These are phyloP conservation scores for Candida mattraensis DNA, from an alignment of 805 yeast species.

Conservation along the genomic window DNA sequence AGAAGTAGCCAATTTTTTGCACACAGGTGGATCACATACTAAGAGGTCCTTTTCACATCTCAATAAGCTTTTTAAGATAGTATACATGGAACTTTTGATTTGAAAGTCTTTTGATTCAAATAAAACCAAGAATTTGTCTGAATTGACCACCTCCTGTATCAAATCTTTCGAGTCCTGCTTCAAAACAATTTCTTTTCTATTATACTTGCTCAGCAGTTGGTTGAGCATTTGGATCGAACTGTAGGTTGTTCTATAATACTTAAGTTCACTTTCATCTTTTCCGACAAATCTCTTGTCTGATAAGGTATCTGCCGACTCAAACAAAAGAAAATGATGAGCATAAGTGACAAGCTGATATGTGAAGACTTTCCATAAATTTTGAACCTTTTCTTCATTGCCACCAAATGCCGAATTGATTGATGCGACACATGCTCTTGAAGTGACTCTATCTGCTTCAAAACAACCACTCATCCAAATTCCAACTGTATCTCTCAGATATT, in stretches of 20 bases:
- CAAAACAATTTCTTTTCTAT: constrained; percentile 9
- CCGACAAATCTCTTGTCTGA: constrained; percentile 74
- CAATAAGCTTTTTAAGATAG: constrained; percentile 35
- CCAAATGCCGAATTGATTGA: constrained; percentile 56
- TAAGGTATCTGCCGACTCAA: constrained; percentile 61
- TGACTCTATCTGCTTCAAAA: constrained; percentile 68
- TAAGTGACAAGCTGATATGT: constrained; percentile 54
- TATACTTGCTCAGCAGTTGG: constrained; percentile 13
- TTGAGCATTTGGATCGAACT: constrained; percentile 51
- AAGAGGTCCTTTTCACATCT: constrained; percentile 18
- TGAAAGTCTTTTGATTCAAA: constrained; percentile 39
- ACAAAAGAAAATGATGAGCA: constrained; percentile 48
- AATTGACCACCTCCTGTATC: constrained; percentile 36
- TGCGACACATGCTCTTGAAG: constrained; percentile 47
- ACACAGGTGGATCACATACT: constrained; percentile 30
- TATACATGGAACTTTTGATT: constrained; percentile 42
- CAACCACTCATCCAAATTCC: constrained; percentile 74
- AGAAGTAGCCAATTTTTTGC: constrained; percentile 44
- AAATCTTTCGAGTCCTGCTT: constrained; percentile 23
- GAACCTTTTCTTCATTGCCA: constrained; percentile 51
- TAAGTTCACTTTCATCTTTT: constrained; percentile 62
- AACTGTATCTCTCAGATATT: constrained; percentile 66
- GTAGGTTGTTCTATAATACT: constrained; percentile 58
- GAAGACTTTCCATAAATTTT: constrained; percentile 62
- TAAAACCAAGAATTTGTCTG: constrained; percentile 47